These are phyloP conservation scores for Ophiostoma perfectum DNA, from an alignment of 2,329 filamentous ascomycete species.

Conservation along the genomic window DNA sequence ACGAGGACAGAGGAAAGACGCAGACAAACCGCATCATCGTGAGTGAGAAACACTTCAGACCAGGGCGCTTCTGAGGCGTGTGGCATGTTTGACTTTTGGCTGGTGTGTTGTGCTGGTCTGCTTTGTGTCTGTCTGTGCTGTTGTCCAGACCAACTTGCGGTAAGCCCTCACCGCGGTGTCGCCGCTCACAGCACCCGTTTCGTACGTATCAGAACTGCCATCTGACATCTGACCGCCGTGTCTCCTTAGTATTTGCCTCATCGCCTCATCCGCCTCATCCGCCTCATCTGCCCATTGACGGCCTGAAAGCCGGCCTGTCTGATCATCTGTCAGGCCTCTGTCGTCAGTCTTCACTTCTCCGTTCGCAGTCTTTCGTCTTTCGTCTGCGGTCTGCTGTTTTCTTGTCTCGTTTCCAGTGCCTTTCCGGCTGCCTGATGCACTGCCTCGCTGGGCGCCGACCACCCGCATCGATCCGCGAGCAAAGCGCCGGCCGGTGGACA, in stretches of 20 bases:
- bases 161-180: conserved; percentile 9
- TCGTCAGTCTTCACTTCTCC: no score
- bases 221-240: conserved; percentile 1
- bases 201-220: conserved; percentile 3
- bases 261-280: not conserved
- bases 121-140: not conserved
- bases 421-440: conserved; percentile 2
- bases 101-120: not conserved
- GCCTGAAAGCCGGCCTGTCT: not conserved
- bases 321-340: not conserved
- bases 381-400: not conserved
- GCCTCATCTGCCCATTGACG: not conserved
- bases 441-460: not conserved
- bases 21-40: not conserved
- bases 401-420: not conserved
- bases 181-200: not conserved
- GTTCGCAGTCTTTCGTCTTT: no score
- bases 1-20: not conserved
- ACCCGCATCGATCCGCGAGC: not conserved
- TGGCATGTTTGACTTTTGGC: no score
- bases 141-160: not conserved
- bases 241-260: not conserved
- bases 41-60: no score
- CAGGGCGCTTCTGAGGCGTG: no score
- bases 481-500: not conserved